Evolutionary conservation across 805 yeast genomes (phyloP), one percentile per base, ranked within the genome.

Genomic region (Candida qinlingensis): DNA sequence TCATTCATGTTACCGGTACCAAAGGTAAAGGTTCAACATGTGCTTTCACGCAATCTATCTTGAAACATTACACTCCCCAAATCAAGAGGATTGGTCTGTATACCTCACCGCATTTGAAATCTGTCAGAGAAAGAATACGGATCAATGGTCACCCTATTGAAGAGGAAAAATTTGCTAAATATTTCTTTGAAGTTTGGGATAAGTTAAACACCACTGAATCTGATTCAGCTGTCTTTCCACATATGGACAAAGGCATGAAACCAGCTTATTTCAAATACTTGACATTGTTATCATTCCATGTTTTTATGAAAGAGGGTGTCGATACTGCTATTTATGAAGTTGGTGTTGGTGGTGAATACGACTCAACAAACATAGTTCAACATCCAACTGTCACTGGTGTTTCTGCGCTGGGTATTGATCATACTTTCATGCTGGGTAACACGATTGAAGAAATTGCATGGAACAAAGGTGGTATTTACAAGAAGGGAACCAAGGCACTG

Each of bases 1-100:
- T 90, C 3, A 76, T 94, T 39, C 99, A 94, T 62, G 85, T 95
- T 36, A 91, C 99, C 0, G 99, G 99, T 25, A 94, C 99, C 1
- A 94, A 94, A 65, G 99, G 99, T 11, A 94, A 94, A 69, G 99
- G 99, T 1, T 90, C 97, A 0, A 92, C 98, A 0, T 92, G 97
- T 67, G 97, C 99, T 0, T 94, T 94, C 62, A 80, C 90, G 3
- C 87, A 87, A 59, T 81, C 94, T 3, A 88, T 95, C 37, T 66
- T 95, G 52, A 61, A 67, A 7, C 88, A 88, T 61, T 88, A 88
- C 59, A 47, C 33, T 35, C 54, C 58, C 11, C 57, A 63, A 31
- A 69, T 84, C 47, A 64, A 67, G 19, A 88, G 87, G 64, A 77
- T 91, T 45, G 99, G 99, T 0, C 74, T 94, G n/a, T 94, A 87